Evolutionary conservation across 2,329 filamentous ascomycete genomes (phyloP).

Genomic region (Lojkania enalia): DNA sequence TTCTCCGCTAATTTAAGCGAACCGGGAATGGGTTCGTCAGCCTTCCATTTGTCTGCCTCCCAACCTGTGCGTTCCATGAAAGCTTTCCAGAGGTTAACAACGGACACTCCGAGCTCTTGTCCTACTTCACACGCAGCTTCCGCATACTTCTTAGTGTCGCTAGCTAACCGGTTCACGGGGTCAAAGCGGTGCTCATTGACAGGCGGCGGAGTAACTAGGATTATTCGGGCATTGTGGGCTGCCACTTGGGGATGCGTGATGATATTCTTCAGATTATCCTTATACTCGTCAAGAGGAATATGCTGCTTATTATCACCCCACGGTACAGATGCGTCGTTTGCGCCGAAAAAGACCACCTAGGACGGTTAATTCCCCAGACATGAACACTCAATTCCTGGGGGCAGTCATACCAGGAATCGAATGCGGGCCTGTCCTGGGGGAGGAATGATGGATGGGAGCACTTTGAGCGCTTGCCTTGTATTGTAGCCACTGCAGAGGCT

Average conservation of each 20-base stretch:
- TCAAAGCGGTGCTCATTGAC: conserved; percentile 70
- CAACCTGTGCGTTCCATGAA: conserved; percentile 70
- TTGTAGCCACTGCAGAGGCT: conserved; percentile 85
- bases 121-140: conserved; percentile 67
- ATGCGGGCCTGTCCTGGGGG: conserved; percentile 64
- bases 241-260: conserved; percentile 70
- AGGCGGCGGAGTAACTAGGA: conserved; percentile 82
- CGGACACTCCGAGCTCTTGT: conserved; percentile 57
- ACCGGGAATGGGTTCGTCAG: conserved; percentile 57
- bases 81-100: conserved; percentile 79
- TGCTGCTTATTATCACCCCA: conserved; percentile 69
- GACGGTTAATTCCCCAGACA: conserved; percentile 10
- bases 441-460: conserved; percentile 72
- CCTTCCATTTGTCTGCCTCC: conserved; percentile 42
- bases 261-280: conserved; percentile 71
- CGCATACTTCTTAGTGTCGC: conserved; percentile 65
- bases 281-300: conserved; percentile 75
- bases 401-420: conserved; percentile 63
- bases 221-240: conserved; percentile 68
- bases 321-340: conserved; percentile 82
- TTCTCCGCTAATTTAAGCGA: conserved; percentile 61
- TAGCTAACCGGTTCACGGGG: conserved; percentile 58
- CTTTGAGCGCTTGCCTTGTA: conserved; percentile 70
- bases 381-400: background rate
- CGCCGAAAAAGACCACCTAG: conserved; percentile 79